Percentiles rank a stretch among this genome's conserved stretches.
Evolutionary conservation across 306 rosid species (phyloP).

Genomic region (Alnus glutinosa): DNA sequence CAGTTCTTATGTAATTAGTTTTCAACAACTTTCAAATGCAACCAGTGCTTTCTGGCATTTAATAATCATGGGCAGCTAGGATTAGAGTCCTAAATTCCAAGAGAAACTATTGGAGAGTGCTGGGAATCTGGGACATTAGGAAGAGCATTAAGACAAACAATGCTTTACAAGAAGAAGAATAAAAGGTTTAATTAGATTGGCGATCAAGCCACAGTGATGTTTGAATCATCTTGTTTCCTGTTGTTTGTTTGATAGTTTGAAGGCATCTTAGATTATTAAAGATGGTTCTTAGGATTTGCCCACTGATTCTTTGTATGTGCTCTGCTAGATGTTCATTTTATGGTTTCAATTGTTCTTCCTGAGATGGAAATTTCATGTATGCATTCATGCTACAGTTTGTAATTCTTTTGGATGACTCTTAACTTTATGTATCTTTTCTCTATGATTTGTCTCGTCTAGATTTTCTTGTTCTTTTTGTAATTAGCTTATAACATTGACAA

Average conservation of each 20-base stretch:
- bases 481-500: background rate
- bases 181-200: too few species aligned
- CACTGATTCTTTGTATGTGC: background rate
- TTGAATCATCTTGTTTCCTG: background rate
- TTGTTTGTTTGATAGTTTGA: background rate
- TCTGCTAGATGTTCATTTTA: too few species aligned
- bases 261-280: background rate
- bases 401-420: background rate
- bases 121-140: too few species aligned
- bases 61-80: too few species aligned
- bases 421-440: background rate
- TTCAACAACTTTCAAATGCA: too few species aligned
- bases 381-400: background rate
- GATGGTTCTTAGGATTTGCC: background rate
- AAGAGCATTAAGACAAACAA: too few species aligned
- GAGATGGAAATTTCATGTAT: background rate
- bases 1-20: too few species aligned
- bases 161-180: too few species aligned
- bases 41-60: too few species aligned
- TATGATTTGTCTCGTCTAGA: background rate
- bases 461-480: background rate
- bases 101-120: too few species aligned
- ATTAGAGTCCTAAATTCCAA: too few species aligned
- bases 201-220: background rate
- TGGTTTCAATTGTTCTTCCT: background rate